A percentile compares a stretch with the other conserved stretches of the same genome.
phyloP scores from a whole-genome alignment of 148 eudicot genomes.

The Rhododendron simsii region DNA sequence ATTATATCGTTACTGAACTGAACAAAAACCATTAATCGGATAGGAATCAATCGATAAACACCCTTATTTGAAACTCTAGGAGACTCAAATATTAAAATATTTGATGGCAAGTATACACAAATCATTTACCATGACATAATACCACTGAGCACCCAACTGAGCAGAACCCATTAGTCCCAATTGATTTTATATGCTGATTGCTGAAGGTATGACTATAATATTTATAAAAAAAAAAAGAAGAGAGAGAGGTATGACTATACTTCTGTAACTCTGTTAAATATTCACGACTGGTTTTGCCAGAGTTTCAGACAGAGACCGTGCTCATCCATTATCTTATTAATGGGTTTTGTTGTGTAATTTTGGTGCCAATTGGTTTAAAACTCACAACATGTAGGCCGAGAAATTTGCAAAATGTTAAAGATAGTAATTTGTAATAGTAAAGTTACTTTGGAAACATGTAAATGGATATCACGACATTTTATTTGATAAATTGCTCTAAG shows the following conservation, averaged over 20 bases:
- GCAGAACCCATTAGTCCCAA: not conserved
- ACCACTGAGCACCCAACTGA: not conserved
- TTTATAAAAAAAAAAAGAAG: no score
- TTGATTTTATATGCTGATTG: not conserved
- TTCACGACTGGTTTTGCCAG: not conserved
- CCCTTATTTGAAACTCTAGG: not conserved
- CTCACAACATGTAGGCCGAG: not conserved
- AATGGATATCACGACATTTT: not conserved
- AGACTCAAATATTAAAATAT: not conserved
- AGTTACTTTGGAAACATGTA: not conserved
- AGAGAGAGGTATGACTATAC: not conserved
- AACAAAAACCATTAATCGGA: not conserved
- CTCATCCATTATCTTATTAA: not conserved
- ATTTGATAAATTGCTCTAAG: not conserved
- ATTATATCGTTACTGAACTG: not conserved
- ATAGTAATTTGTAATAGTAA: not conserved
- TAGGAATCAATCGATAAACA: not conserved
- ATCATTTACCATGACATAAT: not conserved
- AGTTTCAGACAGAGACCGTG: not conserved
- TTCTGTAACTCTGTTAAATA: not conserved
- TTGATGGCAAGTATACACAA: not conserved
- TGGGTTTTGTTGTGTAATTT: not conserved
- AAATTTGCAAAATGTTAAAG: not conserved
- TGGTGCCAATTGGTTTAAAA: not conserved
- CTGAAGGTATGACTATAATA: not conserved